Percentiles rank a stretch among this genome's conserved stretches.
Evolutionary conservation across 2,329 filamentous ascomycete genomes (phyloP).

Genomic region (Cercospora sesami): DNA sequence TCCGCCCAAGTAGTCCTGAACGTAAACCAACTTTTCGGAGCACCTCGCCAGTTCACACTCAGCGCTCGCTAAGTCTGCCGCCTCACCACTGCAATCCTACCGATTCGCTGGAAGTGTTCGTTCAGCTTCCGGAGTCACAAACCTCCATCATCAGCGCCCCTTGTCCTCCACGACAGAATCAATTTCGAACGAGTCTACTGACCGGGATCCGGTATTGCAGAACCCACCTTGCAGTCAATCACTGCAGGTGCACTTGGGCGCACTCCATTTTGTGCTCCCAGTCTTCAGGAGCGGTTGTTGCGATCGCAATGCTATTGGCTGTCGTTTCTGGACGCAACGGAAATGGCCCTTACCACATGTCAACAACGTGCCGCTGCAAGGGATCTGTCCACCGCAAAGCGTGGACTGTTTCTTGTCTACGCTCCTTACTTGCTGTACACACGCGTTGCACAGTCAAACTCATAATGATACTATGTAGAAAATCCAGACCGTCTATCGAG

Average conservation of each 20-base stretch:
- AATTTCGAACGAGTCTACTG: neutral
- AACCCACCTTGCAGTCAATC: neutral
- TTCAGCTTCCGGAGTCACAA: neutral
- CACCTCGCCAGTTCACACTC: neutral
- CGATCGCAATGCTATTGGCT: slow-evolving; percentile 2
- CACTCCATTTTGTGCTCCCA: neutral
- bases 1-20: neutral
- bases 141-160: neutral
- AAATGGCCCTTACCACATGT: slow-evolving; percentile 6
- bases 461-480: neutral
- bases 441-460: neutral
- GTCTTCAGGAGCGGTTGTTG: neutral
- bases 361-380: slow-evolving; percentile 9
- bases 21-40: neutral
- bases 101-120: neutral
- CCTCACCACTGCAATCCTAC: neutral
- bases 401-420: neutral
- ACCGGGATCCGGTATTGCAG: neutral
- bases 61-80: neutral
- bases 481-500: neutral
- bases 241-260: neutral
- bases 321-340: neutral
- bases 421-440: neutral
- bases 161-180: neutral
- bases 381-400: neutral